phyloP scores from a whole-genome alignment of 805 yeast genomes.

The Candida anglica region DNA sequence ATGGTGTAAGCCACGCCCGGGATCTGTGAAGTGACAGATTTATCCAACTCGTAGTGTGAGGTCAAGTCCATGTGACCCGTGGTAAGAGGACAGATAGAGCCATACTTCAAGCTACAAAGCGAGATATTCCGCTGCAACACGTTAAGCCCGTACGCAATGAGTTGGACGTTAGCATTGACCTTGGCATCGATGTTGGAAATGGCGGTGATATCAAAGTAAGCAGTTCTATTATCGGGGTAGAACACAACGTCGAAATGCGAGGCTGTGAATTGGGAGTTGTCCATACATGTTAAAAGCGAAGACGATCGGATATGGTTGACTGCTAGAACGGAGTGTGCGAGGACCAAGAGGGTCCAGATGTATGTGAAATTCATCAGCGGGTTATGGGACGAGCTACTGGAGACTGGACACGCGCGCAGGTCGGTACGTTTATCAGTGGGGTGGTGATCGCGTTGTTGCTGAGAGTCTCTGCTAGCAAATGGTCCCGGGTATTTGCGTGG shows the following conservation, averaged over 20 bases:
- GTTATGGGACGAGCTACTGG: neutral
- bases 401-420: too few species aligned
- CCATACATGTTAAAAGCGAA: conserved; percentile 90
- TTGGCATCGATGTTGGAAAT: conserved; percentile 73
- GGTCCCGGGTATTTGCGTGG: too few species aligned
- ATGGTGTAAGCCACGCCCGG: conserved; percentile 86
- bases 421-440: neutral
- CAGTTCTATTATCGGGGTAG: conserved; percentile 62
- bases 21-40: conserved; percentile 44
- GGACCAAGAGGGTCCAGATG: conserved; percentile 4
- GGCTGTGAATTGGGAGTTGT: conserved; percentile 80
- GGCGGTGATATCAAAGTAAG: conserved; percentile 68
- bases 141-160: conserved; percentile 79
- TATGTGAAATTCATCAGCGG: conserved; percentile 2
- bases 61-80: conserved; percentile 81
- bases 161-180: conserved; percentile 58
- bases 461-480: too few species aligned
- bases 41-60: conserved; percentile 43
- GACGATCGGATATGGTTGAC: conserved; percentile 41
- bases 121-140: conserved; percentile 51
- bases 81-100: conserved; percentile 71
- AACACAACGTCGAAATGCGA: conserved; percentile 73
- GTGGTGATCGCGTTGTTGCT: neutral
- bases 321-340: conserved; percentile 13
- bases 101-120: conserved; percentile 55